phyloP scores from a whole-genome alignment of 495 filamentous ascomycete species.

The Penicillium diatomitis region DNA sequence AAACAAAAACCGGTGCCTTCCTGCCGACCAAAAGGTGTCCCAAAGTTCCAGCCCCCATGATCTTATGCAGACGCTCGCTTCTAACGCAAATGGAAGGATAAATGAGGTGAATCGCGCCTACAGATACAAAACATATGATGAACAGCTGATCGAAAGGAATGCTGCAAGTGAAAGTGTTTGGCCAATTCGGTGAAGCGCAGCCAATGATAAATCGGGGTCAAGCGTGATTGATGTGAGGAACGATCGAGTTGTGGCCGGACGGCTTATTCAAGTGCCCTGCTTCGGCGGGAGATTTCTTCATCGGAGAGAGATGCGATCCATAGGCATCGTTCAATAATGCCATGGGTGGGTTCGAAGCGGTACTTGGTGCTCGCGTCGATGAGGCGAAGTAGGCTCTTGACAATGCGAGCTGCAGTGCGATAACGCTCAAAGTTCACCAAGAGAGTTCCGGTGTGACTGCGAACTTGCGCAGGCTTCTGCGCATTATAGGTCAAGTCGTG shows the following conservation, averaged over 20 bases:
- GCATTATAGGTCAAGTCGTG: slow-evolving; percentile 96
- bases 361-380: slow-evolving; percentile 92
- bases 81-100: slow-evolving; percentile 10
- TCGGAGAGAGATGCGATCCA: slow-evolving; percentile 90
- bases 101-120: slow-evolving; percentile 2
- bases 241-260: too few species aligned
- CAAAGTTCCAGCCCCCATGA: slow-evolving; percentile 7
- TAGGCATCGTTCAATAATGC: slow-evolving; percentile 80
- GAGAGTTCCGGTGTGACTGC: slow-evolving; percentile 51
- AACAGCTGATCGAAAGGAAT: not conserved
- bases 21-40: slow-evolving; percentile 7
- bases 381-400: slow-evolving; percentile 82
- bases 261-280: slow-evolving; percentile 43
- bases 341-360: slow-evolving; percentile 72
- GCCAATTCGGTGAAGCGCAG: too few species aligned
- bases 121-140: slow-evolving; percentile 15
- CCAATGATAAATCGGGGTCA: too few species aligned
- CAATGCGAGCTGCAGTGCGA: slow-evolving; percentile 79
- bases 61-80: slow-evolving; percentile 16
- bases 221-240: too few species aligned
- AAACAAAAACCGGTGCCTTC: not conserved
- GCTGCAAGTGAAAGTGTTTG: not conserved
- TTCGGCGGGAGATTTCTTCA: slow-evolving; percentile 62
- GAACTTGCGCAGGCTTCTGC: slow-evolving; percentile 67
- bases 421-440: slow-evolving; percentile 95